Conservation (phyloP, 306 rosid species). For the Prunus mira region DNA sequence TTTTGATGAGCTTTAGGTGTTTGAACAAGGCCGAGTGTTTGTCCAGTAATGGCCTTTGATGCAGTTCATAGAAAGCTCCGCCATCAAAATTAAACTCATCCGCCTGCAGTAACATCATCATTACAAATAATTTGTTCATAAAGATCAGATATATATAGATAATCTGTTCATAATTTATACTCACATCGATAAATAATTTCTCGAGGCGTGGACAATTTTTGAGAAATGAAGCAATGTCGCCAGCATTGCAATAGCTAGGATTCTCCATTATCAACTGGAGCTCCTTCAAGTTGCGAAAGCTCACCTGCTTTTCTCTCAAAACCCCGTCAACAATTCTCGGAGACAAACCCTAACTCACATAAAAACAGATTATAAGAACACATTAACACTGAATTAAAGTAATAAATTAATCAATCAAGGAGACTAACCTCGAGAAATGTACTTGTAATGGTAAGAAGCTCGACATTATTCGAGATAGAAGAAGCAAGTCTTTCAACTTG, state of each 20-base stretch:
- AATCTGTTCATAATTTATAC: conserved; percentile 2
- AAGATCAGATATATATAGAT: background rate
- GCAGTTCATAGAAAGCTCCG: conserved; percentile 30
- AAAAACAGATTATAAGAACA: background rate
- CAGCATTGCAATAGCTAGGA: conserved; percentile 30
- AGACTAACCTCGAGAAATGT: conserved; percentile 40
- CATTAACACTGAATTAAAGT: background rate
- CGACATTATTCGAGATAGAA: background rate
- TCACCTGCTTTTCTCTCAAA: background rate
- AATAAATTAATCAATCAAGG: background rate
- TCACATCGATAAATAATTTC: conserved; percentile 41
- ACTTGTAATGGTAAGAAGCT: conserved; percentile 26
- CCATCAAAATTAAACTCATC: conserved; percentile 5
- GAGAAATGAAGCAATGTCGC: conserved; percentile 30
- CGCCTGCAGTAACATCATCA: conserved; percentile 23
- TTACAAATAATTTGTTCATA: no score
- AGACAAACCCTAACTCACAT: conserved; percentile 29
- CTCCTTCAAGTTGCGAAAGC: conserved; percentile 25
- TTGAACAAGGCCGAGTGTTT: background rate
- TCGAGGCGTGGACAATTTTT: conserved; percentile 31
- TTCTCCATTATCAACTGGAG: conserved; percentile 42
- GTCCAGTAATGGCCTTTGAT: conserved; percentile 22
- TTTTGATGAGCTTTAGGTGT: conserved; percentile 21
- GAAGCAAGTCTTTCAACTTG: background rate
- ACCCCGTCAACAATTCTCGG: conserved; percentile 11